These are phyloP conservation scores for Podospora anserina DNA, from an alignment of 495 filamentous ascomycete species.

Conservation along the genomic window DNA sequence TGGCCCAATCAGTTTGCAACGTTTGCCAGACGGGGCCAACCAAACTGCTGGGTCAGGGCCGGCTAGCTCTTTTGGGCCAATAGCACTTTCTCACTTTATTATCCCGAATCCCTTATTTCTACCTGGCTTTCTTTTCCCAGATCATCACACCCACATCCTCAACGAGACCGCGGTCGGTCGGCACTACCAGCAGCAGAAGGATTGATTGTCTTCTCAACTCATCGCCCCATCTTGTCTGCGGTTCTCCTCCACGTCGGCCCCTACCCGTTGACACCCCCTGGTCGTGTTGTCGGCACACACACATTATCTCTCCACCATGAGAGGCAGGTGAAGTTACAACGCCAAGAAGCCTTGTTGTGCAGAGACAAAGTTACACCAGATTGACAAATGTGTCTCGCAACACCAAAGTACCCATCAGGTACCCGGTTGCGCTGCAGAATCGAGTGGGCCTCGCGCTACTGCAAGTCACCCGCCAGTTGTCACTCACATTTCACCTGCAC, in stretches of 20 bases:
- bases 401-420: slow-evolving; percentile 4
- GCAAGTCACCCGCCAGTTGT: slow-evolving; percentile 5
- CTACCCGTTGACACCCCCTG: neutral
- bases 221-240: neutral
- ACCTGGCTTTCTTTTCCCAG: neutral
- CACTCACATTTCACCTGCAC: neutral
- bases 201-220: neutral
- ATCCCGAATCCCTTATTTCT: neutral
- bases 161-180: neutral
- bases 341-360: neutral
- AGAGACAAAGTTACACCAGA: slow-evolving; percentile 9
- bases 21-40: neutral
- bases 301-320: neutral
- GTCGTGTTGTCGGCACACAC: neutral
- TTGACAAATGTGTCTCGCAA: slow-evolving; percentile 9
- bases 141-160: neutral
- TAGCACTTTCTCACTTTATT: neutral
- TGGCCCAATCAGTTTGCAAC: neutral
- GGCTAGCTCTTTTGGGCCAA: neutral
- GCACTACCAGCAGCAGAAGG: neutral
- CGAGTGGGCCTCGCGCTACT: slow-evolving; percentile 6
- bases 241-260: neutral
- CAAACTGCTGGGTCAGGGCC: neutral
- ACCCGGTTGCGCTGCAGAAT: slow-evolving; percentile 1
- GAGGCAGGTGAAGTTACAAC: neutral